Evolutionary conservation across 1,139 yeast genomes (phyloP), one percentile per base, ranked within the genome.

Genomic region (Eremothecium cymbalariae): DNA sequence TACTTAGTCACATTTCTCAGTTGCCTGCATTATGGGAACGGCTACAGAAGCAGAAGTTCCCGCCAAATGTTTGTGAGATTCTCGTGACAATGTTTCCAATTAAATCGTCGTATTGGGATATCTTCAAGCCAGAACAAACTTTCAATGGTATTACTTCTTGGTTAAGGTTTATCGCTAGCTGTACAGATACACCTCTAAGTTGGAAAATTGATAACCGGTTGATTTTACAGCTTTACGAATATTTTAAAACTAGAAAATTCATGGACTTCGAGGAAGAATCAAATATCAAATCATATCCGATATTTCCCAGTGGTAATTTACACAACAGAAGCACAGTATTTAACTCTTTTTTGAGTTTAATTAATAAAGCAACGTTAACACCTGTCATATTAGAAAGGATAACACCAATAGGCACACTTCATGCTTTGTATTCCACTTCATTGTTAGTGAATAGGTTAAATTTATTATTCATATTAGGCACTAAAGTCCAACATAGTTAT

Each of bases 371-470:
- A n/a, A 26, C 29, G 3, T 14, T 53, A 8, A 37, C 46, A 3
- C 29, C 34, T 15, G 38, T 46, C 9, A 30, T 43, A 11, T 30
- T 49, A 8, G 59, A 56, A 37, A 45, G 41, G 32, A 43, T 55
- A 6, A 51, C 49, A n/a, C 59, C 60, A 2, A 43, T 53, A 26
- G 45, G 57, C 18, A 51, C 50, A 16, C 37, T 55, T 6, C 31
- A 44, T 1, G 20, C 19, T 3, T 33, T 33, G 14, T 48, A 47
- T 29, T 32, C 47, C 5, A 25, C 40, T 6, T 38, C 48, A 2
- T 46, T 49, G 11, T 20, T 56, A 14, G 41, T 40, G 6, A 56
- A 56, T 30, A 42, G 60, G 31, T 35, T 54, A 1, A 54, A 55
- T 28, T 35, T 54, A 6, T 32, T 56, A 16, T 31, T 53, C 27